These are phyloP conservation scores for Melastoma candidum DNA, from an alignment of 441 rosid species.

Conservation along the genomic window DNA sequence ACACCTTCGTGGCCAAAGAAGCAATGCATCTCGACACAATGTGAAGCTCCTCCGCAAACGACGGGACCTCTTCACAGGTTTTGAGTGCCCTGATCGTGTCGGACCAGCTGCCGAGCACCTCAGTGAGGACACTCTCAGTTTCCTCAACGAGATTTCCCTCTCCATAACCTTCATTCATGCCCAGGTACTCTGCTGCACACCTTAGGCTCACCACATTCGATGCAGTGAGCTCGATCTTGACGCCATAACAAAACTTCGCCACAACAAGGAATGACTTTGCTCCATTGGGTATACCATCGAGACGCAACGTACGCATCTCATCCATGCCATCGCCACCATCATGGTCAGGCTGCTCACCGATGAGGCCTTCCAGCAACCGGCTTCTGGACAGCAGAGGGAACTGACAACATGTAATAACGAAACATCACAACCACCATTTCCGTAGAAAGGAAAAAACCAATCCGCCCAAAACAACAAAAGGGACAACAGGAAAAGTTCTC, in stretches of 20 bases:
- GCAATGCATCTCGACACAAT: constrained; percentile 71
- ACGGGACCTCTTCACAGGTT: constrained; percentile 52
- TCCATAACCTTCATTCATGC: constrained; percentile 64
- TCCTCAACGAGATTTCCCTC: constrained; percentile 62
- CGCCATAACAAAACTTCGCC: constrained; percentile 83
- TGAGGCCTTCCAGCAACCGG: constrained; percentile 42
- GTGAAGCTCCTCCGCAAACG: constrained; percentile 67
- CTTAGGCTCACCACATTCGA: constrained; percentile 52
- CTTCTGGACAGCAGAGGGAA: constrained; percentile 90
- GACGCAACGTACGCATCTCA: constrained; percentile 31
- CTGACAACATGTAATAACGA: constrained; percentile 21
- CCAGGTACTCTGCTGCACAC: constrained; percentile 84
- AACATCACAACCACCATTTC: not conserved
- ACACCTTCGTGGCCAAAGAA: constrained; percentile 74
- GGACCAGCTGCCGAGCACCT: constrained; percentile 52
- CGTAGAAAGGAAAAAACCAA: not conserved
- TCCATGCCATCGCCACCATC: constrained; percentile 20
- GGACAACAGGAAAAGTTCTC: not conserved
- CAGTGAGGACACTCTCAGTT: constrained; percentile 59
- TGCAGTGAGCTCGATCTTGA: constrained; percentile 56
- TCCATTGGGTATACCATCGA: constrained; percentile 76
- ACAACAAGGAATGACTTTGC: constrained; percentile 59
- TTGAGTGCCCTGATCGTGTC: constrained; percentile 71
- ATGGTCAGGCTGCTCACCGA: constrained; percentile 26
- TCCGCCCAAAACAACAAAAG: not conserved